Evolutionary conservation across 2,329 filamentous ascomycete species (phyloP).

Genomic region (Fusarium verticillioides): DNA sequence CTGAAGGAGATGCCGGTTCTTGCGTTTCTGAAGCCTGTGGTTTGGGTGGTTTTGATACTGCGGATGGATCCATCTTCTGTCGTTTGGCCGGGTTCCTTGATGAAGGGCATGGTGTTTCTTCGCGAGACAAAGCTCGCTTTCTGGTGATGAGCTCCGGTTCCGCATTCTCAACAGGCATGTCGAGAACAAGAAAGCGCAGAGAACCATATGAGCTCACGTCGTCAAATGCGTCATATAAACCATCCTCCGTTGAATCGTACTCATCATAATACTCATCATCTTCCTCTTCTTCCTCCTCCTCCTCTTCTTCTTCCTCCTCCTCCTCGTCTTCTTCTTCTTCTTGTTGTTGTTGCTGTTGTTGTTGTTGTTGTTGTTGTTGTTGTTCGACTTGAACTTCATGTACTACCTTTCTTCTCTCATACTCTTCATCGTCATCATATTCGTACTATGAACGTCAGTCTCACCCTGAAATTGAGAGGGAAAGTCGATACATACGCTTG

Average conservation of each 20-base stretch:
- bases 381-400: background rate
- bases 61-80: slow-evolving; percentile 14
- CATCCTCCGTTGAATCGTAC: slow-evolving; percentile 11
- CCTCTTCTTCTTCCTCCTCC: background rate
- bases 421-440: slow-evolving; percentile 27
- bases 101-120: slow-evolving; percentile 16
- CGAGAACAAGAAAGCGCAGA: slow-evolving; percentile 6
- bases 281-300: background rate
- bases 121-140: slow-evolving; percentile 25
- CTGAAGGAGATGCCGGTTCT: background rate
- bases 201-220: slow-evolving; percentile 13
- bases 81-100: slow-evolving; percentile 26
- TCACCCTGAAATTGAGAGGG: background rate
- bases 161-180: slow-evolving; percentile 15
- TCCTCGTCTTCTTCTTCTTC: background rate
- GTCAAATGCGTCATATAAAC: slow-evolving; percentile 7
- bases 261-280: slow-evolving; percentile 8
- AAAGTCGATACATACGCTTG: slow-evolving; percentile 23
- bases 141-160: slow-evolving; percentile 11
- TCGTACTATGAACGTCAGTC: slow-evolving; percentile 34
- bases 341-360: background rate
- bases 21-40: background rate
- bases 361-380: background rate
- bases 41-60: background rate
- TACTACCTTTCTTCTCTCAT: background rate